phyloP scores from a whole-genome alignment of 352 stramenopile species.

The Phytophthora hibernalis region DNA sequence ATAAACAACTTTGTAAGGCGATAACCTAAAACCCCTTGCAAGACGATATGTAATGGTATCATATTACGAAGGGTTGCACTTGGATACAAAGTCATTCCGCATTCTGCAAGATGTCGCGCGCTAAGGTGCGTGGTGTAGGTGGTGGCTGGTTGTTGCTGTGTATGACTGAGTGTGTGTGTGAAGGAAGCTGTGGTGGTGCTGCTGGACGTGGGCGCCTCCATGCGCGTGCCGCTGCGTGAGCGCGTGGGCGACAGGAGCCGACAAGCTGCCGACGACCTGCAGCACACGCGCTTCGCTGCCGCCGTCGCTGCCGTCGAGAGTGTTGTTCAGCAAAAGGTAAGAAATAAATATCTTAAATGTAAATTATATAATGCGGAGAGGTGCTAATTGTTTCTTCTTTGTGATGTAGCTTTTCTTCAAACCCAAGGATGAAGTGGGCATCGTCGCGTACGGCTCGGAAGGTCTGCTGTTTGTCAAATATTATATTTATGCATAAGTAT shows the following conservation, averaged over 20 bases:
- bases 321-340: slow-evolving; percentile 77
- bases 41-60: background rate
- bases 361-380: too few species aligned
- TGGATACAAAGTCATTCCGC: slow-evolving; percentile 9
- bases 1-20: too few species aligned
- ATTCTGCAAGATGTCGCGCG: slow-evolving; percentile 34
- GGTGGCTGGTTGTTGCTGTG: background rate
- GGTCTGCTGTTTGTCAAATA: slow-evolving; percentile 11
- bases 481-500: background rate
- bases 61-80: background rate
- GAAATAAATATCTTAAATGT: background rate
- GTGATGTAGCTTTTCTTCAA: slow-evolving; percentile 72
- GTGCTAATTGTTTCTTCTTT: background rate
- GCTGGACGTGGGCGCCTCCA: slow-evolving; percentile 71
- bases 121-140: slow-evolving; percentile 27
- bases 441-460: slow-evolving; percentile 80
- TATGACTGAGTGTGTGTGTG: slow-evolving; percentile 1
- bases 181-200: slow-evolving; percentile 78
- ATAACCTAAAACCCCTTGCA: background rate
- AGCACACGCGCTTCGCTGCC: slow-evolving; percentile 66
- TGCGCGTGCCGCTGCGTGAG: slow-evolving; percentile 62
- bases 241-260: slow-evolving; percentile 29
- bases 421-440: slow-evolving; percentile 79
- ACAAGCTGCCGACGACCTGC: slow-evolving; percentile 27
- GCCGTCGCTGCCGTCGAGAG: slow-evolving; percentile 64